Evolutionary conservation across 768 basidiomycete genomes (phyloP).

Genomic region (Omphalotus guepiniiformis): DNA sequence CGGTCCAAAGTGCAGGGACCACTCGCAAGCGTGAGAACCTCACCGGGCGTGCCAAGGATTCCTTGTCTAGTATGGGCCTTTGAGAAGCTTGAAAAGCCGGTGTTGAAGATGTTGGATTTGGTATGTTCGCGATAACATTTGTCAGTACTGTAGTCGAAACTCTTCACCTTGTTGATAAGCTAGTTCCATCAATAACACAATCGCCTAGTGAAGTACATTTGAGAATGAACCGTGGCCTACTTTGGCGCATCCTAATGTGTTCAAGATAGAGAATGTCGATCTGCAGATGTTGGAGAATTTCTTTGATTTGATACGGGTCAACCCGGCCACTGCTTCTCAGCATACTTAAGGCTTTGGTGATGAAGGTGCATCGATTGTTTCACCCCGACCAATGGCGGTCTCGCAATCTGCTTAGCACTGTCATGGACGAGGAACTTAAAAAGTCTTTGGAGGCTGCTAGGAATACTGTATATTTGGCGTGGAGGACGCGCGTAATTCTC

Average conservation of each 20-base stretch:
- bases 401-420: slow-evolving; percentile 40
- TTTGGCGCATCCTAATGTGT: background rate
- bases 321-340: slow-evolving; percentile 40
- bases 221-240: background rate
- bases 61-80: no score
- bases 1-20: no score
- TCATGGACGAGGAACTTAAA: slow-evolving; percentile 37
- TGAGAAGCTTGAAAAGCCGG: no score
- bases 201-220: background rate
- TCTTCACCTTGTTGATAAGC: no score
- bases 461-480: slow-evolving; percentile 56
- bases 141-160: no score
- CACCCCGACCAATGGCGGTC: slow-evolving; percentile 59
- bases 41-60: no score
- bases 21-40: no score
- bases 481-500: no score
- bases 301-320: slow-evolving; percentile 36
- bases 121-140: no score
- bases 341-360: slow-evolving; percentile 42
- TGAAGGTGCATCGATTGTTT: slow-evolving; percentile 50
- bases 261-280: slow-evolving; percentile 44
- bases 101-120: no score
- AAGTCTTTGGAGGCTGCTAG: slow-evolving; percentile 43
- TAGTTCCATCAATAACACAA: background rate
- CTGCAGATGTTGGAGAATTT: slow-evolving; percentile 54